These are phyloP conservation scores for Furcasterigmium furcatum DNA, from an alignment of 2,329 filamentous ascomycete genomes.

Conservation along the genomic window DNA sequence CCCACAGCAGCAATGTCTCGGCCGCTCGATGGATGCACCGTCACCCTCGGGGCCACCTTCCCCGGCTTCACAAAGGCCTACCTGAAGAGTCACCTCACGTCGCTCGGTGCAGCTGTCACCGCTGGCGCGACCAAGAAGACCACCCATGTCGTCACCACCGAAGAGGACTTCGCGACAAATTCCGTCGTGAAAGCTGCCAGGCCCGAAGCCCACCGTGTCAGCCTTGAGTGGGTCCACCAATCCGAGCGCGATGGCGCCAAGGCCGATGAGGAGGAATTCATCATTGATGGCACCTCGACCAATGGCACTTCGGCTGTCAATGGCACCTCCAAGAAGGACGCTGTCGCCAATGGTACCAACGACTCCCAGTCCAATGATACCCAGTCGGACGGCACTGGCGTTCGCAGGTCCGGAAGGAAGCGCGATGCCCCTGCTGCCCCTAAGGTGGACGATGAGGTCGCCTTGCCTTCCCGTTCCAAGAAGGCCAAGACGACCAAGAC, in stretches of 20 bases:
- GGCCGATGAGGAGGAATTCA: conserved; percentile 27
- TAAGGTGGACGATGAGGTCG: neutral
- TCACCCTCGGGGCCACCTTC: conserved; percentile 62
- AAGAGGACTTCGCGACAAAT: conserved; percentile 45
- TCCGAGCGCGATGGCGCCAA: conserved; percentile 39
- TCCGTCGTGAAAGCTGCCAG: conserved; percentile 50
- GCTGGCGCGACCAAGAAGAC: conserved; percentile 45
- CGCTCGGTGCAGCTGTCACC: conserved; percentile 46
- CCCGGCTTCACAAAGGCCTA: conserved; percentile 45
- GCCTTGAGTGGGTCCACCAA: conserved; percentile 60
- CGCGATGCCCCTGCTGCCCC: neutral
- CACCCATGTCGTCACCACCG: conserved; percentile 56
- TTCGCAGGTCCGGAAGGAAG: conserved; percentile 3
- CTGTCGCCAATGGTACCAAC: conserved; percentile 2
- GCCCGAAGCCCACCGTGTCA: conserved; percentile 47
- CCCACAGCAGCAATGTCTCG: neutral
- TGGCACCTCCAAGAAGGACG: conserved; percentile 1
- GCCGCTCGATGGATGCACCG: conserved; percentile 42
- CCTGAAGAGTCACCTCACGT: conserved; percentile 41
- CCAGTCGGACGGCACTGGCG: conserved; percentile 9
- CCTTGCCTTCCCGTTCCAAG: neutral
- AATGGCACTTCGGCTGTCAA: conserved; percentile 2
- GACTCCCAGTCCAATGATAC: neutral
- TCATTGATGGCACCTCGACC: conserved; percentile 11
- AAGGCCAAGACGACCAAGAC: neutral